Evolutionary conservation across 441 rosid species (phyloP).

Genomic region (Theobroma grandiflorum): DNA sequence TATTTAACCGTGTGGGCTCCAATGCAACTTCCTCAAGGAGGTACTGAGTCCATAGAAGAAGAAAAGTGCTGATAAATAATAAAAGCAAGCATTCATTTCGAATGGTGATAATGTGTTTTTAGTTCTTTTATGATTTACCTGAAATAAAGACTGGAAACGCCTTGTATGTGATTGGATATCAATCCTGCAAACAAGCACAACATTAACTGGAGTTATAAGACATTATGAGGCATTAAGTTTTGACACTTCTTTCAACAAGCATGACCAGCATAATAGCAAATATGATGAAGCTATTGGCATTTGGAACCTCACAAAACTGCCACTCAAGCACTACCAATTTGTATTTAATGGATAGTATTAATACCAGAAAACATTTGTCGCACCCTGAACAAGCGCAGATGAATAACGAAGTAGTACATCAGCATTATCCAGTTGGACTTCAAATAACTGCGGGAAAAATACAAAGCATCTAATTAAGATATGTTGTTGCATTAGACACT

Average conservation of each 20-base stretch:
- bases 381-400: conserved; percentile 97
- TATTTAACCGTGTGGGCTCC: conserved; percentile 62
- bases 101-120: background rate
- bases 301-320: conserved; percentile 1
- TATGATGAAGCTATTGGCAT: conserved; percentile 8
- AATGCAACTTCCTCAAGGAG: conserved; percentile 92
- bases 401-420: conserved; percentile 91
- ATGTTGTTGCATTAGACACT: background rate
- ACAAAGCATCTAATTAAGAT: conserved; percentile 18
- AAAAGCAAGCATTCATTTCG: background rate
- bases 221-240: background rate
- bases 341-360: conserved; percentile 28
- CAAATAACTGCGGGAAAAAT: conserved; percentile 74
- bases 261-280: background rate
- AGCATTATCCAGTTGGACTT: conserved; percentile 73
- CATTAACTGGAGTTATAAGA: background rate
- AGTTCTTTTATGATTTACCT: conserved; percentile 43
- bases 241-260: conserved; percentile 17
- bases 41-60: conserved; percentile 55
- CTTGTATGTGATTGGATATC: conserved; percentile 93
- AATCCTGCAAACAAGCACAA: conserved; percentile 64
- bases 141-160: conserved; percentile 81
- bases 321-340: conserved; percentile 23
- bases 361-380: conserved; percentile 97
- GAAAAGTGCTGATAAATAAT: background rate